Conservation (phyloP, 1,139 yeast species). For the Debaryomyces sp. region DNA sequence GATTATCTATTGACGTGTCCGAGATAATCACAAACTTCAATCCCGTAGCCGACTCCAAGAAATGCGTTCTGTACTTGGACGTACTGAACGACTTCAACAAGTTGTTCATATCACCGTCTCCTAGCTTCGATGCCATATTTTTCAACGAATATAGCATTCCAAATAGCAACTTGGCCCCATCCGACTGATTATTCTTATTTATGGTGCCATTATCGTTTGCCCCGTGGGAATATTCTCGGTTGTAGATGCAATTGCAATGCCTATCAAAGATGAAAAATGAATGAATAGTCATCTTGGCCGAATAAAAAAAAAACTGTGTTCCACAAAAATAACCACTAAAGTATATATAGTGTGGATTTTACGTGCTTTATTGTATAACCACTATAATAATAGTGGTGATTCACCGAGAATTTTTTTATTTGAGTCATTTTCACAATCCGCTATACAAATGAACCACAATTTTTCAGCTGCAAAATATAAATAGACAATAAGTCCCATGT, state of each 20-base stretch:
- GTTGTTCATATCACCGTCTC: conserved; percentile 43
- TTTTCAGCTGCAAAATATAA: conserved; percentile 8
- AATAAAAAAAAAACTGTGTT: background rate
- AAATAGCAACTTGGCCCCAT: conserved; percentile 76
- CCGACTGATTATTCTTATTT: conserved; percentile 61
- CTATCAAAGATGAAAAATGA: conserved; percentile 89
- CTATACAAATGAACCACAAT: conserved; percentile 6
- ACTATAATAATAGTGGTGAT: conserved; percentile 6
- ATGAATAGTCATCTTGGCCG: conserved; percentile 46
- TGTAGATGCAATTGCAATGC: conserved; percentile 80
- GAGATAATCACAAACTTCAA: conserved; percentile 75
- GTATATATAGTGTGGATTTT: conserved; percentile 7
- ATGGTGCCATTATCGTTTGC: conserved; percentile 42
- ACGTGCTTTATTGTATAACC: conserved; percentile 6
- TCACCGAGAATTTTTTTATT: conserved; percentile 1
- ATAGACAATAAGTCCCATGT: background rate
- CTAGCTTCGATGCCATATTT: conserved; percentile 68
- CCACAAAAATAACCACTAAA: conserved; percentile 7
- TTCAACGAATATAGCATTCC: conserved; percentile 86
- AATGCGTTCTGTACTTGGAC: conserved; percentile 75
- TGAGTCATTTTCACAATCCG: conserved; percentile 7
- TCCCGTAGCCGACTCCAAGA: conserved; percentile 77
- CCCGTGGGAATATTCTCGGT: conserved; percentile 56
- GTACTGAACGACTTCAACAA: conserved; percentile 69
- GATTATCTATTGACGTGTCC: conserved; percentile 64